phyloP scores from a whole-genome alignment of 441 rosid genomes.

The Populus tomentosa region DNA sequence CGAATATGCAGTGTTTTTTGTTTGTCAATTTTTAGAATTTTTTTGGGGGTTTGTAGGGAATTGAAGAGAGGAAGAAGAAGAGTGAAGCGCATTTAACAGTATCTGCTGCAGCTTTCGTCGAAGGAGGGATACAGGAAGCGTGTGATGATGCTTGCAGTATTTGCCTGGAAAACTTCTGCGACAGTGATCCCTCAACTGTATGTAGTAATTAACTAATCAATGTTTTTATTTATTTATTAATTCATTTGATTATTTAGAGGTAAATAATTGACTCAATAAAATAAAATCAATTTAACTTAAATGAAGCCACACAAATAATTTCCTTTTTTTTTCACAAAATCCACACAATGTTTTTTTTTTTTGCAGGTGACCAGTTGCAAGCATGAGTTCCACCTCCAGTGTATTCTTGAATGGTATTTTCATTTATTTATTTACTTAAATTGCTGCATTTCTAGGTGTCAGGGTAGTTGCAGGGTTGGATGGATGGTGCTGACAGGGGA shows the following conservation, averaged over 20 bases:
- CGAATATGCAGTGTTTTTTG: background rate
- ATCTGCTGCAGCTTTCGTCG: constrained; percentile 94
- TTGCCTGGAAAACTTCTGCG: constrained; percentile 68
- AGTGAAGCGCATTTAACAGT: constrained; percentile 55
- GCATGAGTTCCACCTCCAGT: constrained; percentile 96
- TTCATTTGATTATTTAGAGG: background rate
- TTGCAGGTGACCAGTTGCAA: constrained; percentile 84
- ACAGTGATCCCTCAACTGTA: constrained; percentile 42
- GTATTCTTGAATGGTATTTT: constrained; percentile 83
- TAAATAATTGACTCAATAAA: background rate
- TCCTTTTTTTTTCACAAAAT: background rate
- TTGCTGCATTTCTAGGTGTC: background rate
- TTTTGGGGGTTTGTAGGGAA: constrained; percentile 7
- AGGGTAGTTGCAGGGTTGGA: background rate
- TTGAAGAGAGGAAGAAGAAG: constrained; percentile 41
- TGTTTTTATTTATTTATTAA: background rate
- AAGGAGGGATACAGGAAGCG: constrained; percentile 94
- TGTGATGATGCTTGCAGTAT: constrained; percentile 98
- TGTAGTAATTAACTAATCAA: background rate
- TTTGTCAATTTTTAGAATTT: background rate
- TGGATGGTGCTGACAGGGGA: background rate
- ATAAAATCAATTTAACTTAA: no score
- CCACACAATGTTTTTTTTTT: background rate
- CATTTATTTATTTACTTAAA: background rate
- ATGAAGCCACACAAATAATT: no score